A percentile compares a stretch with the other conserved stretches of the same genome.
Evolutionary conservation across 2,329 filamentous ascomycete species (phyloP).

Genomic region (Xylaria sp.): DNA sequence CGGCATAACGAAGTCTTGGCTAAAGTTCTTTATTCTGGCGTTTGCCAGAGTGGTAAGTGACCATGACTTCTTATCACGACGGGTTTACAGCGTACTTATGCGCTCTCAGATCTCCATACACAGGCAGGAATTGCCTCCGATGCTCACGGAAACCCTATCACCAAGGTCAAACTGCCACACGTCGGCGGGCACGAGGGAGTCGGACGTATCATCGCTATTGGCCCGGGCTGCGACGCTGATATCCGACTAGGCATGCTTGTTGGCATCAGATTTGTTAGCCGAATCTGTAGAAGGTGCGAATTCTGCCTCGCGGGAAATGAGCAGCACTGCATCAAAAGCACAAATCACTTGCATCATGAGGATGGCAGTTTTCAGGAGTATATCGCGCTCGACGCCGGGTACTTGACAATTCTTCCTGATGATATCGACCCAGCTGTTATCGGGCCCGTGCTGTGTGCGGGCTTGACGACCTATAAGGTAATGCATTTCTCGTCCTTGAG

Average conservation of each 20-base stretch:
- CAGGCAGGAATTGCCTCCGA: slow-evolving; percentile 45
- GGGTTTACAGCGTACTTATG: background rate
- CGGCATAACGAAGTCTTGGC: slow-evolving; percentile 50
- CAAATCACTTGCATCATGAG: slow-evolving; percentile 53
- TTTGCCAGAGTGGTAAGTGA: slow-evolving; percentile 50
- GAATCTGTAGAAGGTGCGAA: slow-evolving; percentile 50
- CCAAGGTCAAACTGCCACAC: slow-evolving; percentile 51
- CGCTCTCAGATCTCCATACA: slow-evolving; percentile 46
- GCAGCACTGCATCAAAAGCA: slow-evolving; percentile 46
- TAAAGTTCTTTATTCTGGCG: slow-evolving; percentile 51
- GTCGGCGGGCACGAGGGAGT: slow-evolving; percentile 54
- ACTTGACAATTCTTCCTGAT: slow-evolving; percentile 49
- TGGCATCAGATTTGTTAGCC: slow-evolving; percentile 49
- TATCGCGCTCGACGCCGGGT: slow-evolving; percentile 50
- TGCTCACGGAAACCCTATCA: slow-evolving; percentile 47
- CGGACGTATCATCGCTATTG: slow-evolving; percentile 48
- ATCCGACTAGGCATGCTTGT: slow-evolving; percentile 48
- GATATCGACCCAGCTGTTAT: slow-evolving; percentile 49
- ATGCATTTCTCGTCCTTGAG: background rate
- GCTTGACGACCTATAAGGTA: slow-evolving; percentile 51
- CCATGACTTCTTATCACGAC: background rate
- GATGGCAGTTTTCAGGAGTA: slow-evolving; percentile 53
- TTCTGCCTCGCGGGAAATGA: slow-evolving; percentile 49
- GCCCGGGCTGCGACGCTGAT: slow-evolving; percentile 43
- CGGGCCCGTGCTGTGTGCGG: slow-evolving; percentile 51